Evolutionary conservation across 2,329 filamentous ascomycete species (phyloP).

Genomic region (Cercospora canescens): DNA sequence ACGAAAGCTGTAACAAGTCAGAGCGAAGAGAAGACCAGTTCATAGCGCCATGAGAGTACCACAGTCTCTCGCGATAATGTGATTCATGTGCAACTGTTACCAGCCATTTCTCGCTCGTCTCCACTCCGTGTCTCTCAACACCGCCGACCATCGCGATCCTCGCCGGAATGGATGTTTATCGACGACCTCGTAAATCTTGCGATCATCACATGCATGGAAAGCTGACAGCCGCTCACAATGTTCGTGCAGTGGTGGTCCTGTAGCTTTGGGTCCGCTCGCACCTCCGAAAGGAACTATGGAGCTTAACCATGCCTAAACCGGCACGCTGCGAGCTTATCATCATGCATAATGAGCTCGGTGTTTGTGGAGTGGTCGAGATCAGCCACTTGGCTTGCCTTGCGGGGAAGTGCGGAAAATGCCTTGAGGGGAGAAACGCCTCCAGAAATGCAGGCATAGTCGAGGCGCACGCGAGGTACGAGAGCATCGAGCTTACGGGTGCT

Average conservation of each 20-base stretch:
- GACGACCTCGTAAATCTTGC: background rate
- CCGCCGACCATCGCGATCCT: background rate
- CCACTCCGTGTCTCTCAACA: background rate
- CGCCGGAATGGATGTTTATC: background rate
- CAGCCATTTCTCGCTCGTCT: background rate
- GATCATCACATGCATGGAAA: background rate
- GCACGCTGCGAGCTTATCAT: background rate
- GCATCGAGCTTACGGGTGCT: background rate
- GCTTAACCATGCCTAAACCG: constrained; percentile 2
- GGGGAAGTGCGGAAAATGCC: constrained; percentile 1
- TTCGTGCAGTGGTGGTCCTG: background rate
- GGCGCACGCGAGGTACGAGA: constrained; percentile 7
- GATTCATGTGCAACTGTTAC: background rate
- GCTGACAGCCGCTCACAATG: background rate
- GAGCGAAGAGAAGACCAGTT: constrained; percentile 11
- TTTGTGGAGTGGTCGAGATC: background rate
- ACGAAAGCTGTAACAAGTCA: constrained; percentile 2
- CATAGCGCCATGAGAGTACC: constrained; percentile 1
- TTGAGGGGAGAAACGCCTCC: background rate
- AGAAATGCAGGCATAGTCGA: background rate
- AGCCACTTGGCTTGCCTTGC: background rate
- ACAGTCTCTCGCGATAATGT: constrained; percentile 6
- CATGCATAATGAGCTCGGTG: background rate
- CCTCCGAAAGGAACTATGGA: no score
- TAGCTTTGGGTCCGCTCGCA: background rate